A percentile compares a stretch with the other conserved stretches of the same genome.
Evolutionary conservation across 495 filamentous ascomycete genomes (phyloP).

Genomic region (Penicillium lagena): DNA sequence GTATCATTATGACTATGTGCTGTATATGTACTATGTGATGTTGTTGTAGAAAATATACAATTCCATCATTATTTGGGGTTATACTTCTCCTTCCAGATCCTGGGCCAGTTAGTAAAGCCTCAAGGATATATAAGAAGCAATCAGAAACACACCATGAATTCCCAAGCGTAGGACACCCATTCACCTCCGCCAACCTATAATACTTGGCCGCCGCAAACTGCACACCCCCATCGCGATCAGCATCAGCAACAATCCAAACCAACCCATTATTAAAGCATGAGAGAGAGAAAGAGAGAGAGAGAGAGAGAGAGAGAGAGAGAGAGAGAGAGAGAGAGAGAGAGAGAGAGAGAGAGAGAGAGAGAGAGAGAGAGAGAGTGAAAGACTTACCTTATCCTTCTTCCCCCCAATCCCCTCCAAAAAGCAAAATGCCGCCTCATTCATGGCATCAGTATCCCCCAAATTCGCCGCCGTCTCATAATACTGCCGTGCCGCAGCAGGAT

Average conservation of each 20-base stretch:
- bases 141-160: conserved; percentile 80
- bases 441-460: conserved; percentile 91
- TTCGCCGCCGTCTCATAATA: conserved; percentile 98
- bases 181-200: conserved; percentile 85
- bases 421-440: conserved; percentile 97
- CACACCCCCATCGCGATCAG: background rate
- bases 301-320: no score
- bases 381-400: conserved; percentile 92
- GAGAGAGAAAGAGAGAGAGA: no score
- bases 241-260: background rate
- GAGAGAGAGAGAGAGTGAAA: background rate
- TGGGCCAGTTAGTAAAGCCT: conserved; percentile 27
- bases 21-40: background rate
- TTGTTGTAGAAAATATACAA: background rate
- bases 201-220: conserved; percentile 86
- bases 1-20: background rate
- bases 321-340: no score
- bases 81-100: conserved; percentile 98
- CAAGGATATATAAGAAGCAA: conserved; percentile 11
- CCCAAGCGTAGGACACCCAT: conserved; percentile 82
- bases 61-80: conserved; percentile 48
- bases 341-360: no score
- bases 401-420: conserved; percentile 91
- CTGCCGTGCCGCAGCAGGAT: conserved; percentile 80
- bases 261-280: no score